These are phyloP conservation scores for Taiwanofungus camphoratus DNA, from an alignment of 1,284 basidiomycete species.

Conservation along the genomic window DNA sequence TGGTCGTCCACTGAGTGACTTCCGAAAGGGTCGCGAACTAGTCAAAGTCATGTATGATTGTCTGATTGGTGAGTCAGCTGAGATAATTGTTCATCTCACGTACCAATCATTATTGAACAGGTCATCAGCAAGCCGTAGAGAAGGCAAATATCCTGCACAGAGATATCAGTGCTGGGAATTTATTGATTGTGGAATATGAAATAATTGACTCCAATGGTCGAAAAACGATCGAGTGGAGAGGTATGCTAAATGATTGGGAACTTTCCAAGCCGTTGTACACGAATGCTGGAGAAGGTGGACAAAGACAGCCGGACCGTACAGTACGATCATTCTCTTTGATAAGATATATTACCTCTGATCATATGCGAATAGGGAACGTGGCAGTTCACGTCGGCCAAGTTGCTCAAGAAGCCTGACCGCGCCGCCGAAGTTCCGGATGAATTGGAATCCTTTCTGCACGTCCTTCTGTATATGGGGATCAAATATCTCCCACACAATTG, in stretches of 20 bases:
- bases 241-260: background rate
- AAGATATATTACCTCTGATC: background rate
- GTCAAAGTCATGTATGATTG: conserved; percentile 3
- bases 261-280: background rate
- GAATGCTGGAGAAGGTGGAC: background rate
- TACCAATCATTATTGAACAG: background rate
- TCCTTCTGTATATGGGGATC: conserved; percentile 1
- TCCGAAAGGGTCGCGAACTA: conserved; percentile 5
- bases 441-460: background rate
- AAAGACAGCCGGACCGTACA: background rate
- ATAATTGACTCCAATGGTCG: background rate
- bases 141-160: background rate
- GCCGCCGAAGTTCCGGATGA: background rate
- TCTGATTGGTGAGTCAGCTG: conserved; percentile 5
- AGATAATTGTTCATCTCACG: background rate
- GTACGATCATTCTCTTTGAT: background rate
- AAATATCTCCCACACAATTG: background rate
- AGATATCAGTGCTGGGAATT: background rate
- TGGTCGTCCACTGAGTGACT: conserved; percentile 7
- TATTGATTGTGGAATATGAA: background rate
- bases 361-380: conserved; percentile 1
- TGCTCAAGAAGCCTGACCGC: background rate
- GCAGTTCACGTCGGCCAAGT: background rate
- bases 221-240: background rate
- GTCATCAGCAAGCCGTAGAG: background rate